phyloP scores from a whole-genome alignment of 164 flowering plant genomes.

The Vitis amurensis region DNA sequence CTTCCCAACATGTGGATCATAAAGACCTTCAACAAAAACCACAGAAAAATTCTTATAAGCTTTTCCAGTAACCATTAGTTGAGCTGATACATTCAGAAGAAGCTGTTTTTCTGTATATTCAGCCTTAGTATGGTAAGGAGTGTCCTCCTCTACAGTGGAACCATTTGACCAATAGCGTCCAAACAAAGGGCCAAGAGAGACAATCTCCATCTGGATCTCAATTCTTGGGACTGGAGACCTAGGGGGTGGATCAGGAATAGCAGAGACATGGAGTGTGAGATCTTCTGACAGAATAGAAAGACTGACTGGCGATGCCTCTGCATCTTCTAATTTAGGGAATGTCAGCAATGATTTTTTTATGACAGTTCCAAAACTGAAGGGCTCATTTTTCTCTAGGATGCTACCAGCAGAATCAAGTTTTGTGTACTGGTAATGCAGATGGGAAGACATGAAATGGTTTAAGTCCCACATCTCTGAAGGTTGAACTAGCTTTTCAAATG shows the following conservation, averaged over 20 bases:
- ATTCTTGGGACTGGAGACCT: slow-evolving; percentile 25
- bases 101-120: slow-evolving; percentile 70
- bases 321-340: slow-evolving; percentile 60
- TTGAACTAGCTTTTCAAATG: slow-evolving; percentile 55
- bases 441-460: slow-evolving; percentile 35
- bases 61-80: slow-evolving; percentile 45
- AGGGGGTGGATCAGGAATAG: slow-evolving; percentile 43
- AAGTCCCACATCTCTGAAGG: slow-evolving; percentile 45
- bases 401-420: slow-evolving; percentile 51
- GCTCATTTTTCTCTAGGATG: slow-evolving; percentile 61
- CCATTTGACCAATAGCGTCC: slow-evolving; percentile 55
- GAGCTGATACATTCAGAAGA: slow-evolving; percentile 85
- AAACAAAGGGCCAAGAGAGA: slow-evolving; percentile 71
- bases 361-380: slow-evolving; percentile 51
- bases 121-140: slow-evolving; percentile 38
- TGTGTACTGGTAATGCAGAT: slow-evolving; percentile 57
- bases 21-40: slow-evolving; percentile 77
- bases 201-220: slow-evolving; percentile 49
- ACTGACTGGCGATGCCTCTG: slow-evolving; percentile 30
- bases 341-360: slow-evolving; percentile 68
- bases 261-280: slow-evolving; percentile 60
- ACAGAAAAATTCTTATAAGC: slow-evolving; percentile 43
- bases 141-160: slow-evolving; percentile 25
- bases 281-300: slow-evolving; percentile 75
- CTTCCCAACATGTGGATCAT: slow-evolving; percentile 68